Evolutionary conservation across 2,329 filamentous ascomycete genomes (phyloP).

Genomic region (Cladophialophora immunda): DNA sequence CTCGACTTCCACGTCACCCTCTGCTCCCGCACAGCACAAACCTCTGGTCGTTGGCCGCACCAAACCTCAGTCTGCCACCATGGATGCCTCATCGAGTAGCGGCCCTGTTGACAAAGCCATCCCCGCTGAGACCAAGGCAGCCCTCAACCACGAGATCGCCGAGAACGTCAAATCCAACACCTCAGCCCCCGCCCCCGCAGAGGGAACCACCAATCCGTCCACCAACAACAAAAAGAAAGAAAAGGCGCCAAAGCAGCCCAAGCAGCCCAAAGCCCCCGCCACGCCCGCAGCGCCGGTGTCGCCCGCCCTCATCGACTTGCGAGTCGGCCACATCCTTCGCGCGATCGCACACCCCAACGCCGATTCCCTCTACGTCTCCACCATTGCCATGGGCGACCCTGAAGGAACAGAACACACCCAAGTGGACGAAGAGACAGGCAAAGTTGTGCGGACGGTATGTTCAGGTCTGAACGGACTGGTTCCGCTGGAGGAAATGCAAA

Average conservation of each 20-base stretch:
- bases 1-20: slow-evolving; percentile 24
- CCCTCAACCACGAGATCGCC: slow-evolving; percentile 45
- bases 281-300: slow-evolving; percentile 78
- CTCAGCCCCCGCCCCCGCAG: slow-evolving; percentile 31
- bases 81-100: slow-evolving; percentile 25
- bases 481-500: slow-evolving; percentile 95
- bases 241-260: slow-evolving; percentile 93
- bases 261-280: slow-evolving; percentile 74
- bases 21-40: slow-evolving; percentile 39
- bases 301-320: slow-evolving; percentile 88
- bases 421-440: slow-evolving; percentile 80
- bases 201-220: slow-evolving; percentile 9
- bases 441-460: slow-evolving; percentile 93
- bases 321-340: slow-evolving; percentile 97
- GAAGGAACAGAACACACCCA: slow-evolving; percentile 86
- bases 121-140: slow-evolving; percentile 39
- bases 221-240: slow-evolving; percentile 66
- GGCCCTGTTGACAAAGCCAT: slow-evolving; percentile 17
- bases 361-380: slow-evolving; percentile 93
- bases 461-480: slow-evolving; percentile 94
- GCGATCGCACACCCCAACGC: slow-evolving; percentile 95
- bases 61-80: slow-evolving; percentile 36
- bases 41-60: slow-evolving; percentile 42
- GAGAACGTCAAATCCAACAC: slow-evolving; percentile 39
- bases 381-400: slow-evolving; percentile 91